Evolutionary conservation across 1,139 yeast species (phyloP).

Genomic region (Protomyces macrosporus): DNA sequence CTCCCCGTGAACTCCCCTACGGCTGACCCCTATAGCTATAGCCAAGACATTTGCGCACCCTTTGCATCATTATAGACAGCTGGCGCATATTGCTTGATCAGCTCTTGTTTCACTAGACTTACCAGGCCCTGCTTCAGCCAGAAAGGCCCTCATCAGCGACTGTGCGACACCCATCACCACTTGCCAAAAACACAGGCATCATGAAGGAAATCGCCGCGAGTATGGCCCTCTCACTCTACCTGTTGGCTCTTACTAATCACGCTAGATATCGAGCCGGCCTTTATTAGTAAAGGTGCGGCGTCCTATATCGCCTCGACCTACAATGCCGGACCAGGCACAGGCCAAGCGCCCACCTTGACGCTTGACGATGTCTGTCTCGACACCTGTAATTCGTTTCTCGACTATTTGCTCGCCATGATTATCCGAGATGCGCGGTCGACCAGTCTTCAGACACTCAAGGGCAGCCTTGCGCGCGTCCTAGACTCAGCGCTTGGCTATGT

Average conservation of each 20-base stretch:
- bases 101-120: no score
- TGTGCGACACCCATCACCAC: no score
- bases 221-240: not conserved
- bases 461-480: conserved; percentile 24
- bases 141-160: no score
- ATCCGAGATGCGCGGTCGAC: conserved; percentile 28
- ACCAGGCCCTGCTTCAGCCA: no score
- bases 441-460: conserved; percentile 21
- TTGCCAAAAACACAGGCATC: no score
- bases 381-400: conserved; percentile 29
- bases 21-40: no score
- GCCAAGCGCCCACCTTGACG: conserved; percentile 7
- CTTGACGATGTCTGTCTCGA: conserved; percentile 12
- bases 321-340: conserved; percentile 6
- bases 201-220: not conserved
- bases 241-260: not conserved
- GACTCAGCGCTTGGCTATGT: conserved; percentile 29
- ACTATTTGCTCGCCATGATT: conserved; percentile 26
- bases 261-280: conserved; percentile 14
- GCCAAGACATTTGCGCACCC: no score
- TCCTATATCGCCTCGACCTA: conserved; percentile 23
- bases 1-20: no score
- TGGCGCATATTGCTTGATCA: no score
- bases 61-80: no score
- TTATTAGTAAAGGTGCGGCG: conserved; percentile 17